Conservation (phyloP, 768 basidiomycete species). For the Hortiboletus campestris region DNA sequence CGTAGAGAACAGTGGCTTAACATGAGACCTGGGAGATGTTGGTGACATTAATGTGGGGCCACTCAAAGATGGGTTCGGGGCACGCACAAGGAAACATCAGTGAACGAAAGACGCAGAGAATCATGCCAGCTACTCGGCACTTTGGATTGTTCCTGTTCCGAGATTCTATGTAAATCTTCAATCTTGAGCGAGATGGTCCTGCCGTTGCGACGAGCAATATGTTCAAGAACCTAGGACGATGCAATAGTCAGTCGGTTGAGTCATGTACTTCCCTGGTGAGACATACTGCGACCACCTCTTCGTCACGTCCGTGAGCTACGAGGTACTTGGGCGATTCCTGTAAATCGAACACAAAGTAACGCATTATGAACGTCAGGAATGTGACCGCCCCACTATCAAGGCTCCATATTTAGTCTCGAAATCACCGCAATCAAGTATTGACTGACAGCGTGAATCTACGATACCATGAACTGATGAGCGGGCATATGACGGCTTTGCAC, state of each 20-base stretch:
- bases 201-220: slow-evolving; percentile 49
- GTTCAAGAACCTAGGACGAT: slow-evolving; percentile 41
- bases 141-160: slow-evolving; percentile 15
- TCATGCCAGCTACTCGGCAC: slow-evolving; percentile 18
- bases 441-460: slow-evolving; percentile 42
- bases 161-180: slow-evolving; percentile 40
- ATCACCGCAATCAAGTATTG: background rate
- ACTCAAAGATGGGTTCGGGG: background rate
- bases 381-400: slow-evolving; percentile 44
- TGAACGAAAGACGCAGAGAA: slow-evolving; percentile 35
- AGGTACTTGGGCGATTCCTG: slow-evolving; percentile 65
- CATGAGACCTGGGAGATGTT: slow-evolving; percentile 36
- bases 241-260: background rate
- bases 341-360: slow-evolving; percentile 56
- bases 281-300: slow-evolving; percentile 48
- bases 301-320: slow-evolving; percentile 53
- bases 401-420: background rate
- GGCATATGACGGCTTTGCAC: background rate
- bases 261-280: background rate
- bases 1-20: slow-evolving; percentile 48
- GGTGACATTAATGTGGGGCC: background rate
- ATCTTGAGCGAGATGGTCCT: slow-evolving; percentile 44
- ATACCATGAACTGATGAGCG: background rate
- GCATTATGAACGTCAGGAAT: slow-evolving; percentile 50
- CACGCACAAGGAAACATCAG: slow-evolving; percentile 40